Evolutionary conservation across 495 filamentous ascomycete genomes (phyloP), one percentile per base, ranked within the genome.

Genomic region (Acidomyces sp.): DNA sequence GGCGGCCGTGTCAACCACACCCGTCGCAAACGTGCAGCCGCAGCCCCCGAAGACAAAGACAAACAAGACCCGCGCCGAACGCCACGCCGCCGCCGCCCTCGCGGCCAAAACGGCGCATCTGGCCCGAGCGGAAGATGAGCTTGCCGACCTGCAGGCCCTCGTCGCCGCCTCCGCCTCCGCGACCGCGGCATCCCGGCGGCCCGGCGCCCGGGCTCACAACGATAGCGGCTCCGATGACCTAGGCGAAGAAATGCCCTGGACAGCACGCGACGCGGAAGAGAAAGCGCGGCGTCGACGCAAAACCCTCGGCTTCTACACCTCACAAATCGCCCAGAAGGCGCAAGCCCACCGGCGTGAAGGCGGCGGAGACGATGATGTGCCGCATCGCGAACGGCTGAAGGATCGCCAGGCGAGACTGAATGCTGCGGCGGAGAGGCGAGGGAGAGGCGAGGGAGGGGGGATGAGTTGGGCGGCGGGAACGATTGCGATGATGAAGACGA

Each of bases 291-390:
- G n/a, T n/a, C 78, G 80, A 52, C 93, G 86, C 67, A 90, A 87
- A 62, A 82, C 69, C 45, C 74, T 97, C 27, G 78, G 83, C 39
- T 97, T 97, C 64, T 95, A 97, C 69, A 94, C 92, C 18, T 90
- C 85, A 4, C 90, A 96, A 55, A 82, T 96, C 40, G 79, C 82
- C 20, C 86, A 93, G 55, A 94, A 93, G 60, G 84, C 90, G 24
- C 77, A 68, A 3, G 75, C 67, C n/a, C 84, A 83, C 18, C 83
- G 82, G 38, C 73, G 77, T 37, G 80, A 88, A 30, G 74, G 84
- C 6, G 92, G 92, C 55, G 90, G 90, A 53, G 90, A 97, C 56
- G 73, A 71, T 22, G 90, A 97, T 69, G 69, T 97, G 36, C 90
- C 90, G 13, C 78, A 93, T 57, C 71, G 84, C 27, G 90, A 97